A percentile compares a stretch with the other conserved stretches of the same genome.
These are phyloP conservation scores for Chrysoporthe deuterocubensis DNA, from an alignment of 2,329 filamentous ascomycete species.

Conservation along the genomic window DNA sequence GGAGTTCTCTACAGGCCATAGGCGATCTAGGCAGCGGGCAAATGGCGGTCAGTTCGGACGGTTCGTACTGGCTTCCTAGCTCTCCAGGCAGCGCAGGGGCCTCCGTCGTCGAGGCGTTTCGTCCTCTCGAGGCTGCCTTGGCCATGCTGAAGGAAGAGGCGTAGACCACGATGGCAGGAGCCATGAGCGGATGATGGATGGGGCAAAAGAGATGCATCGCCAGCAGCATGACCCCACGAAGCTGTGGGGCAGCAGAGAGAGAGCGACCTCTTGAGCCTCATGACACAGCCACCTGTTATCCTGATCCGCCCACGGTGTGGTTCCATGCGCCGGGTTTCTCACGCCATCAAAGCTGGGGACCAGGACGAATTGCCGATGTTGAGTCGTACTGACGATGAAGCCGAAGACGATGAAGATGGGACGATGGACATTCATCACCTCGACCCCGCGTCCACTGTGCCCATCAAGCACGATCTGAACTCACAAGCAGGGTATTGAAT, in stretches of 20 bases:
- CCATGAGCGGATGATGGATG: neutral
- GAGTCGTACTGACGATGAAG: neutral
- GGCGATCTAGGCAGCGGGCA: slow-evolving; percentile 16
- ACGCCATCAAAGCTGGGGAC: neutral
- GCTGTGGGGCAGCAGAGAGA: slow-evolving; percentile 14
- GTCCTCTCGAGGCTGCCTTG: slow-evolving; percentile 3
- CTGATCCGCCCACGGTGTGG: slow-evolving; percentile 7
- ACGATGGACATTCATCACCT: neutral
- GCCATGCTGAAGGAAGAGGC: neutral
- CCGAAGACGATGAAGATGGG: neutral
- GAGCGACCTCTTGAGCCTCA: slow-evolving; percentile 26
- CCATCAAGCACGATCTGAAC: neutral
- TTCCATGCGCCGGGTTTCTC: neutral
- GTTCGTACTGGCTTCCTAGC: slow-evolving; percentile 14
- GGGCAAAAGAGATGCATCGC: slow-evolving; percentile 20
- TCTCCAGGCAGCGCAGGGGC: slow-evolving; percentile 16
- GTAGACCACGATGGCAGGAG: slow-evolving; percentile 3
- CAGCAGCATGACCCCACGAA: slow-evolving; percentile 25
- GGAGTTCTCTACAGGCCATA: slow-evolving; percentile 16
- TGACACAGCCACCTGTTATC: slow-evolving; percentile 11
- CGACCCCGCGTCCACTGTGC: slow-evolving; percentile 2
- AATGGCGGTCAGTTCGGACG: slow-evolving; percentile 29
- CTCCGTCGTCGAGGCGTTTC: slow-evolving; percentile 14
- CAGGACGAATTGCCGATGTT: neutral
- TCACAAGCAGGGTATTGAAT: slow-evolving; percentile 9